phyloP scores from a whole-genome alignment of 768 basidiomycete genomes.

The Phlebiopsis flavidoalba region DNA sequence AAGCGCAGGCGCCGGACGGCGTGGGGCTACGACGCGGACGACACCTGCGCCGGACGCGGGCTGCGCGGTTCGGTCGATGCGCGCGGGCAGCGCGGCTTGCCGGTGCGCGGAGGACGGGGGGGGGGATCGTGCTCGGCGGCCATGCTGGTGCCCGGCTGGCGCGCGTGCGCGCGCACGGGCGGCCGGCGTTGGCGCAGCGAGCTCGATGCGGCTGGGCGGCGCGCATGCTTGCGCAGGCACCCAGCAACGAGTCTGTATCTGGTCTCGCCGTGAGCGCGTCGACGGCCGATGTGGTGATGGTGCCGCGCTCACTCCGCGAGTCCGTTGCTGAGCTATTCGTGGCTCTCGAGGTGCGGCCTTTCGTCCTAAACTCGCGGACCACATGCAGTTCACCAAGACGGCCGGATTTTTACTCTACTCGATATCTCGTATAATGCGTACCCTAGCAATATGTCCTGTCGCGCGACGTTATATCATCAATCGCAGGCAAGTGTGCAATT shows the following conservation, averaged over 20 bases:
- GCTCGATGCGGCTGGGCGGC: slow-evolving; percentile 14
- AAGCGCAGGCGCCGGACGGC: slow-evolving; percentile 29
- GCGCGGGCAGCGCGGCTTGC: slow-evolving; percentile 5
- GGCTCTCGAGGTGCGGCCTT: background rate
- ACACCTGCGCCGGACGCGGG: slow-evolving; percentile 26
- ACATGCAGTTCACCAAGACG: background rate
- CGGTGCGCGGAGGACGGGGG: background rate
- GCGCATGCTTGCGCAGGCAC: slow-evolving; percentile 6
- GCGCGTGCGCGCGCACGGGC: slow-evolving; percentile 36
- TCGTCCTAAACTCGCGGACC: background rate
- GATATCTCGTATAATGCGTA: background rate
- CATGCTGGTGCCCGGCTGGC: slow-evolving; percentile 28
- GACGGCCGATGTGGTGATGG: slow-evolving; percentile 28
- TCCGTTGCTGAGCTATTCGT: background rate
- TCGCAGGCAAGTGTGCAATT: background rate
- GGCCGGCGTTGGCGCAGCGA: slow-evolving; percentile 22
- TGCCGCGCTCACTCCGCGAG: no score
- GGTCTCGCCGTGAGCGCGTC: slow-evolving; percentile 45
- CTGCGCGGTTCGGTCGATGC: no score
- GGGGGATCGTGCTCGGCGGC: slow-evolving; percentile 24
- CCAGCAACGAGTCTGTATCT: slow-evolving; percentile 18
- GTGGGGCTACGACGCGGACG: slow-evolving; percentile 26
- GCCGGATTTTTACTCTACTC: background rate
- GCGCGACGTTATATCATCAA: background rate
- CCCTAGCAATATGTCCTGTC: background rate